A percentile compares a stretch with the other conserved stretches of the same genome.
phyloP scores from a whole-genome alignment of 139 green algal species.

The Ostreobium quekettii region DNA sequence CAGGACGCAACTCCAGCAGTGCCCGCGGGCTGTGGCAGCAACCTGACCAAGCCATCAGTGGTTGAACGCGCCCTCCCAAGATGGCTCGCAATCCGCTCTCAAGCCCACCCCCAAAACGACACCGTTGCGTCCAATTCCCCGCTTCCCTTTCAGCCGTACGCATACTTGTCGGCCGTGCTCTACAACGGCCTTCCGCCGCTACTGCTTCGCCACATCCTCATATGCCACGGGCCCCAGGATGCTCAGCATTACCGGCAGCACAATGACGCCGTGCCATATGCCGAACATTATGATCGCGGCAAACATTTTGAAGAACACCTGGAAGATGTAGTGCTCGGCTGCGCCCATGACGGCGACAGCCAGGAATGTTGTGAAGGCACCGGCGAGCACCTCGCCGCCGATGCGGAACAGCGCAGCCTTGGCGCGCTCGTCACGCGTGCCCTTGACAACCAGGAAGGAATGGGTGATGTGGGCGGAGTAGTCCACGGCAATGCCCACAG shows the following conservation, averaged over 20 bases:
- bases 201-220: no score
- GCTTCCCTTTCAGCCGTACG: no score
- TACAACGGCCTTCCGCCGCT: no score
- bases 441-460: constrained; percentile 33
- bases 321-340: constrained; percentile 39
- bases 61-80: no score
- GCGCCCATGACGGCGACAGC: constrained; percentile 28
- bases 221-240: constrained; percentile 21
- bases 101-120: no score
- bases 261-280: constrained; percentile 29
- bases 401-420: constrained; percentile 29
- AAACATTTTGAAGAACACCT: constrained; percentile 37
- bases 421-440: constrained; percentile 21
- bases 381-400: constrained; percentile 38
- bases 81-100: no score
- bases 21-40: no score
- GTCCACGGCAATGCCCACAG: constrained; percentile 49
- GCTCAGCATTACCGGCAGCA: constrained; percentile 34
- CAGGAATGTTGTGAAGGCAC: constrained; percentile 39
- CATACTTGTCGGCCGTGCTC: no score
- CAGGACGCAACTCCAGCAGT: no score
- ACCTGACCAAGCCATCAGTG: no score
- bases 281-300: constrained; percentile 31
- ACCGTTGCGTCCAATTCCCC: no score
- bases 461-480: constrained; percentile 44